Evolutionary conservation across 2,329 filamentous ascomycete genomes (phyloP), one percentile per base, ranked within the genome.

Genomic region (Alternaria angustiovoidea): DNA sequence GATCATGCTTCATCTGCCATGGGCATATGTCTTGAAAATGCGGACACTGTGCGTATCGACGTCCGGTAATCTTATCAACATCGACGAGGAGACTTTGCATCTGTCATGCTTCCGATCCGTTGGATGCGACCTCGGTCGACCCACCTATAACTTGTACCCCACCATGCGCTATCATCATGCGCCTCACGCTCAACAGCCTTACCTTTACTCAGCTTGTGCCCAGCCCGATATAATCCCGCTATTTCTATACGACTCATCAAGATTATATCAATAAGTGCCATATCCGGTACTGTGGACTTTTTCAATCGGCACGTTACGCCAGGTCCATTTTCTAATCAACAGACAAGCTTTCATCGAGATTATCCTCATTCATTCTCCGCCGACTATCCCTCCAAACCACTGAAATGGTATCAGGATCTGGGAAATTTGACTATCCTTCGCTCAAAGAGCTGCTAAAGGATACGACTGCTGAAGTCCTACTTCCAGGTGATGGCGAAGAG

Each of bases 401-500:
- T 18, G 61, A 34, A 0, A 70, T 70, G 68, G 59, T 49, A 26
- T 62, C 62, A 7, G 52, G 28, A 30, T 16, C 46, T 4, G 49
- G 7, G n/a, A 34, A 16, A 16, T 70, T 70, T 28, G 63, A 70
- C 34, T 70, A 67, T 12, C 34, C 57, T 6, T 68, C 67, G 18
- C 58, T 71, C 46, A 71, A 68, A 47, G 39, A 68, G 47, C 32
- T 68, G 7, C 57, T 75, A 41, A 63, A 66, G 24, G 55, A 54
- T 16, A 66, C 62, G 7, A 63, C 57, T 26, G 68, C 69, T 5
- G 62, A 73, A 26, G 63, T 75, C 8, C 39, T 74, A 2, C 57
- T 65, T 20, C 72, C 72, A 0, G 34, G 32, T 16, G 70, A 73
- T 51, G 64, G 64, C 11, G 55, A 61, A 30, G 64, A 62, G 28